Conservation (phyloP, 306 rosid species). For the Crataegus laevigata region DNA sequence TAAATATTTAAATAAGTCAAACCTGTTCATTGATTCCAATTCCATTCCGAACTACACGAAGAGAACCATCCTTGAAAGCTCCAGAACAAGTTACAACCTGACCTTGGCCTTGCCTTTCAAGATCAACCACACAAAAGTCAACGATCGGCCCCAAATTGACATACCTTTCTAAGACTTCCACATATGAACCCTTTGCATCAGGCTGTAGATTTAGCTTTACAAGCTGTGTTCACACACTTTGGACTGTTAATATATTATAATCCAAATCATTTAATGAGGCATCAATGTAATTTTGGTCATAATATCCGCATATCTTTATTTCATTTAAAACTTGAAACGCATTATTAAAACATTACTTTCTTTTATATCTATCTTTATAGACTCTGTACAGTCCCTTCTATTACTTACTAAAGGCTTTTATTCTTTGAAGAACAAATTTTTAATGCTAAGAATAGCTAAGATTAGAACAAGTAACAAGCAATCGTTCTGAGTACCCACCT, state of each 20-base stretch:
- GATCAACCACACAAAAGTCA: constrained; percentile 97
- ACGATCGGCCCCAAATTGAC: constrained; percentile 97
- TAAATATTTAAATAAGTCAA: not conserved
- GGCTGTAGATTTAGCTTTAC: constrained; percentile 78
- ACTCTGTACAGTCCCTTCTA: not conserved
- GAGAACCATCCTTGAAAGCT: constrained; percentile 98
- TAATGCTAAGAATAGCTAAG: not conserved
- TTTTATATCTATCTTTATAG: not conserved
- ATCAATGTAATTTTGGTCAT: not conserved
- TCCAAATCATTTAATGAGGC: constrained; percentile 10
- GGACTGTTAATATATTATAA: constrained; percentile 20
- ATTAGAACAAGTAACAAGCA: not conserved
- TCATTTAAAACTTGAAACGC: not conserved
- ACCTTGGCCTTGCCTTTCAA: constrained; percentile 99
- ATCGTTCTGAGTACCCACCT: constrained; percentile 38
- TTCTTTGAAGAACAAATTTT: not conserved
- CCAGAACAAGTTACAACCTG: constrained; percentile 99
- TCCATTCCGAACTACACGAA: constrained; percentile 89
- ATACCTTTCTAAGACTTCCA: constrained; percentile 84
- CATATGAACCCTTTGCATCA: constrained; percentile 89
- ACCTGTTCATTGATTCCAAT: constrained; percentile 98
- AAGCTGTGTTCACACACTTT: constrained; percentile 52
- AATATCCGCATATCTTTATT: not conserved
- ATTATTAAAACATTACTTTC: not conserved
- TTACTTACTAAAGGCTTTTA: not conserved